Percentiles rank a stretch among this genome's conserved stretches.
phyloP scores from a whole-genome alignment of 2,329 filamentous ascomycete genomes.

The Neonectria sp. region DNA sequence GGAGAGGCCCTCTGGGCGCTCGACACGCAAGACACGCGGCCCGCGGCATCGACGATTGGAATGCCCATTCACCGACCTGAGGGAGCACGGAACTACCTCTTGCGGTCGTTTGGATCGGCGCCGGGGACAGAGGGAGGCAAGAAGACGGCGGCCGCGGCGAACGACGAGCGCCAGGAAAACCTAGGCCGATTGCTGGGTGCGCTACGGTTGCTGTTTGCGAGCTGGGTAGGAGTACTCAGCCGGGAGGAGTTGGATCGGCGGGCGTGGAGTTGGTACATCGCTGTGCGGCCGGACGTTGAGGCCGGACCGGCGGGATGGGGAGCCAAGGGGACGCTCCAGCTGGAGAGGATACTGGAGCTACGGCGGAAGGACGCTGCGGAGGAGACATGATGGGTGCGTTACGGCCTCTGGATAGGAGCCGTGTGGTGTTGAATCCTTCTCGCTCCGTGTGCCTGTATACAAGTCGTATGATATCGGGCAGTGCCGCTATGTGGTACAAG shows the following conservation, averaged over 20 bases:
- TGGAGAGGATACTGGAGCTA: conserved; percentile 77
- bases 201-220: conserved; percentile 79
- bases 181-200: conserved; percentile 79
- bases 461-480: conserved; percentile 30
- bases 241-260: conserved; percentile 79
- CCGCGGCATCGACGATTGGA: conserved; percentile 58
- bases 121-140: conserved; percentile 47
- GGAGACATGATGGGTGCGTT: conserved; percentile 6
- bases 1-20: conserved; percentile 74
- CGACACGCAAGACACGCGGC: conserved; percentile 67
- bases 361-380: conserved; percentile 50
- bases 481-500: conserved; percentile 22
- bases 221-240: conserved; percentile 78
- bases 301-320: conserved; percentile 85
- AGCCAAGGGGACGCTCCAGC: conserved; percentile 79
- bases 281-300: conserved; percentile 82
- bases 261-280: conserved; percentile 87
- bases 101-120: conserved; percentile 71
- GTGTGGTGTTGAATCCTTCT: conserved; percentile 4
- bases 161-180: conserved; percentile 77
- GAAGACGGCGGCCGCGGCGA: conserved; percentile 62
- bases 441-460: neutral
- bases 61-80: conserved; percentile 84
- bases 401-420: neutral
- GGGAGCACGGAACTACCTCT: conserved; percentile 72